A percentile compares a stretch with the other conserved stretches of the same genome.
Conservation (phyloP, 83 land plant species). For the Picea abies region DNA sequence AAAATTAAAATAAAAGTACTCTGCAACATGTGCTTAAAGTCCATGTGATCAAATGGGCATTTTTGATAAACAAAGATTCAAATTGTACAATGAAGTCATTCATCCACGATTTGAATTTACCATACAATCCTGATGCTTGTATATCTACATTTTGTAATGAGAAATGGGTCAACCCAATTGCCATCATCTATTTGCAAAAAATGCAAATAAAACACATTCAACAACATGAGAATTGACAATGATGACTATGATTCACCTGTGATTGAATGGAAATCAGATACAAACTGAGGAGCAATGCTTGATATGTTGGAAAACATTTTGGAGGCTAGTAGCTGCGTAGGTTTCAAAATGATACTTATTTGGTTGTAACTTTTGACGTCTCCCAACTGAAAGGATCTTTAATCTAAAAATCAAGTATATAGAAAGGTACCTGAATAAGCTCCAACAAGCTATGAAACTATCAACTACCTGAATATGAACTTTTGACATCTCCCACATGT, state of each 20-base stretch:
- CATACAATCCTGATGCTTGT: too few species aligned
- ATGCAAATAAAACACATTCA: not conserved
- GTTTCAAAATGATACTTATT: too few species aligned
- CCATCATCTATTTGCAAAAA: not conserved
- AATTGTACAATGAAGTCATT: not conserved
- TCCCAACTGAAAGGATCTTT: too few species aligned
- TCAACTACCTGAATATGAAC: too few species aligned
- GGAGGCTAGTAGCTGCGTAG: too few species aligned
- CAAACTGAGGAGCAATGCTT: not conserved
- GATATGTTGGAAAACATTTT: too few species aligned
- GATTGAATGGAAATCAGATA: too few species aligned
- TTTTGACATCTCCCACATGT: too few species aligned
- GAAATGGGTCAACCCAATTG: not conserved
- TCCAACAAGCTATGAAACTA: slow-evolving; percentile 30
- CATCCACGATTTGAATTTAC: not conserved
- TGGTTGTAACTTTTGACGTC: too few species aligned
- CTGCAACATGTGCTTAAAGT: not conserved
- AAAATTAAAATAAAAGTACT: not conserved
- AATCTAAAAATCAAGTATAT: not conserved
- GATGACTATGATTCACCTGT: too few species aligned
- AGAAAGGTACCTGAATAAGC: slow-evolving; percentile 52
- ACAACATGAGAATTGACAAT: not conserved
- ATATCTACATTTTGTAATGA: too few species aligned
- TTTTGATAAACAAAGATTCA: not conserved
- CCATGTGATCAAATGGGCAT: not conserved